Percentiles rank a stretch among this genome's conserved stretches.
These are phyloP conservation scores for Gracilaria gracilis DNA, from an alignment of 23 red algal species.

Conservation along the genomic window DNA sequence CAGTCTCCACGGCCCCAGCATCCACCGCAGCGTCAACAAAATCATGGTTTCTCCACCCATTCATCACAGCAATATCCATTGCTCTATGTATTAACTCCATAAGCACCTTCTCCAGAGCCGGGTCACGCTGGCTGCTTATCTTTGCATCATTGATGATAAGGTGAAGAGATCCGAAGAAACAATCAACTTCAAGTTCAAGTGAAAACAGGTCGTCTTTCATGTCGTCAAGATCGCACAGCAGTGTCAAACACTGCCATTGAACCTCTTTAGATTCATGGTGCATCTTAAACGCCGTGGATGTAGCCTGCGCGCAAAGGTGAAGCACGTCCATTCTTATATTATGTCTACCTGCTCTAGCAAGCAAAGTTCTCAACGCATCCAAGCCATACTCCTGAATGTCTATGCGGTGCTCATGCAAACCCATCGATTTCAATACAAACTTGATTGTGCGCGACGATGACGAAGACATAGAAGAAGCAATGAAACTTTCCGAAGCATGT, in stretches of 20 bases:
- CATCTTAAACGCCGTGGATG: conserved; percentile 61
- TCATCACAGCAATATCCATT: conserved; percentile 10
- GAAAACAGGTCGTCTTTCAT: conserved; percentile 50
- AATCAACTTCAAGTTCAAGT: conserved; percentile 50
- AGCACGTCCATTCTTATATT: conserved; percentile 27
- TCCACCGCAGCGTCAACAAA: conserved; percentile 58
- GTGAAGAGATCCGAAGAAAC: conserved; percentile 61
- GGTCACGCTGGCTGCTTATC: conserved; percentile 4
- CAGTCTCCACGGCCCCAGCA: conserved; percentile 60
- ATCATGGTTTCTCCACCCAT: conserved; percentile 32
- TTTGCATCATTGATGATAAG: conserved; percentile 47
- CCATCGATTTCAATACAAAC: conserved; percentile 57
- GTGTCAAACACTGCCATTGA: conserved; percentile 68
- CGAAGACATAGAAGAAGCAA: conserved; percentile 19
- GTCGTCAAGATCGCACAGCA: conserved; percentile 64
- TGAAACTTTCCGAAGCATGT: conserved; percentile 23
- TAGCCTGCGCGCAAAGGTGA: conserved; percentile 35
- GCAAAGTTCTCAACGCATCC: conserved; percentile 65
- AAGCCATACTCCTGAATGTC: conserved; percentile 62
- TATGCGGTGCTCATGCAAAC: conserved; percentile 57
- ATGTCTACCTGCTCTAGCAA: conserved; percentile 32
- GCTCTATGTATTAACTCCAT: conserved; percentile 49
- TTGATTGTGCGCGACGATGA: conserved; percentile 45
- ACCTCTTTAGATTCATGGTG: conserved; percentile 68
- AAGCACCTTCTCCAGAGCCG: conserved; percentile 30